phyloP scores from a whole-genome alignment of 2,329 filamentous ascomycete genomes.

The Aurifilum marmelostoma region DNA sequence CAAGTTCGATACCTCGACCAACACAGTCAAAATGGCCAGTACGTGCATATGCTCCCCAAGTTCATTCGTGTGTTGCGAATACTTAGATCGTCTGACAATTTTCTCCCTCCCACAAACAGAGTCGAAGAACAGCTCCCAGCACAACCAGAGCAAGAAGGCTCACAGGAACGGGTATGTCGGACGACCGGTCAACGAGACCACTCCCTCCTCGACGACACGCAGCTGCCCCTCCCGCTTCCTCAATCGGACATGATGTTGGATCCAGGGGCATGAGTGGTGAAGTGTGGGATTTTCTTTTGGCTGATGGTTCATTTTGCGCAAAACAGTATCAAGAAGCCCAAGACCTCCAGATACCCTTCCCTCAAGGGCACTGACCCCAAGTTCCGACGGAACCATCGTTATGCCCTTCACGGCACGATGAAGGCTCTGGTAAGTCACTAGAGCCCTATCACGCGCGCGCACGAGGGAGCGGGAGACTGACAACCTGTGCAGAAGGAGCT shows the following conservation, averaged over 20 bases:
- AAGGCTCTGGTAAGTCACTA: slow-evolving; percentile 76
- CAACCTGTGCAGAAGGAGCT: slow-evolving; percentile 79
- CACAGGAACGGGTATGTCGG: slow-evolving; percentile 93
- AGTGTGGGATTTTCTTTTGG: slow-evolving; percentile 9
- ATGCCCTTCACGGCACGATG: slow-evolving; percentile 98
- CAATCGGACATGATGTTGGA: slow-evolving; percentile 27
- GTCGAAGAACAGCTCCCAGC: slow-evolving; percentile 99
- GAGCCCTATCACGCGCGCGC: slow-evolving; percentile 34
- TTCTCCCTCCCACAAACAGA: slow-evolving; percentile 66
- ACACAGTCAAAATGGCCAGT: slow-evolving; percentile 69
- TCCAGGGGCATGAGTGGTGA: neutral
- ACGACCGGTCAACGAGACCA: slow-evolving; percentile 15
- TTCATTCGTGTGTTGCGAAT: neutral
- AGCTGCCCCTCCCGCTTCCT: neutral
- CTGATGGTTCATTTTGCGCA: slow-evolving; percentile 17
- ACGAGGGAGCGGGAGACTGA: slow-evolving; percentile 12
- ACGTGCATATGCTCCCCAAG: slow-evolving; percentile 44
- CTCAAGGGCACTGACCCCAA: slow-evolving; percentile 99
- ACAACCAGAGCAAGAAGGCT: slow-evolving; percentile 98
- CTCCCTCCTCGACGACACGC: slow-evolving; percentile 1
- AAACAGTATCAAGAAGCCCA: slow-evolving; percentile 98
- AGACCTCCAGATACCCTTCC: slow-evolving; percentile 98
- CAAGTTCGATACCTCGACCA: slow-evolving; percentile 42
- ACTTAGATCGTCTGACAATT: slow-evolving; percentile 35
- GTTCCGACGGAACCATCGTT: slow-evolving; percentile 99